phyloP scores from a whole-genome alignment of 2,329 filamentous ascomycete genomes.

The Coleophoma cylindrospora region DNA sequence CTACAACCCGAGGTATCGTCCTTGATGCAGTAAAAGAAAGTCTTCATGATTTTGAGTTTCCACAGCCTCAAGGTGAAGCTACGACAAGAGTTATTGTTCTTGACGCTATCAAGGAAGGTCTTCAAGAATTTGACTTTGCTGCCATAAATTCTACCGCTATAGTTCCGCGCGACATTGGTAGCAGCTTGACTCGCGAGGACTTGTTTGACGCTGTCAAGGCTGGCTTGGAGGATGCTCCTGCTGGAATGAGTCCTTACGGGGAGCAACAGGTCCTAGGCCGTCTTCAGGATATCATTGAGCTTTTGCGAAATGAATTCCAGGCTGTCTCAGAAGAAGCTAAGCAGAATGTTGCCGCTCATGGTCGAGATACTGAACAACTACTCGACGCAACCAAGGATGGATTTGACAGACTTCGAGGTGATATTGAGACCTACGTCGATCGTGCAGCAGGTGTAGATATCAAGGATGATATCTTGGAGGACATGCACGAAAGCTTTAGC shows the following conservation, averaged over 20 bases:
- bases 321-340: conserved; percentile 61
- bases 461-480: conserved; percentile 75
- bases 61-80: conserved; percentile 59
- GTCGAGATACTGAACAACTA: conserved; percentile 81
- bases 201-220: conserved; percentile 54
- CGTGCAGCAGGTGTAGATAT: conserved; percentile 62
- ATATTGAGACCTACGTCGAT: conserved; percentile 79
- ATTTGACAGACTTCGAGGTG: conserved; percentile 70
- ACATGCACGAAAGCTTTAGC: conserved; percentile 60
- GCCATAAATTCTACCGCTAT: conserved; percentile 32
- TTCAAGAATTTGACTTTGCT: conserved; percentile 42
- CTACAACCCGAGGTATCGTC: conserved; percentile 43
- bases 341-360: conserved; percentile 73
- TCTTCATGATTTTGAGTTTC: conserved; percentile 70
- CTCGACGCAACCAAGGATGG: conserved; percentile 85
- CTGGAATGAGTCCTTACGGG: conserved; percentile 33
- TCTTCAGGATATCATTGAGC: conserved; percentile 61
- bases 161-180: conserved; percentile 47
- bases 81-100: conserved; percentile 55
- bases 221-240: conserved; percentile 44
- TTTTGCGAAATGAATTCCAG: conserved; percentile 54
- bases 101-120: conserved; percentile 54
- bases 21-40: conserved; percentile 64
- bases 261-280: conserved; percentile 45
- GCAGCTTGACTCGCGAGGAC: conserved; percentile 42